A percentile compares a stretch with the other conserved stretches of the same genome.
Evolutionary conservation across 768 basidiomycete species (phyloP).

Genomic region (Kwoniella bestiolae): DNA sequence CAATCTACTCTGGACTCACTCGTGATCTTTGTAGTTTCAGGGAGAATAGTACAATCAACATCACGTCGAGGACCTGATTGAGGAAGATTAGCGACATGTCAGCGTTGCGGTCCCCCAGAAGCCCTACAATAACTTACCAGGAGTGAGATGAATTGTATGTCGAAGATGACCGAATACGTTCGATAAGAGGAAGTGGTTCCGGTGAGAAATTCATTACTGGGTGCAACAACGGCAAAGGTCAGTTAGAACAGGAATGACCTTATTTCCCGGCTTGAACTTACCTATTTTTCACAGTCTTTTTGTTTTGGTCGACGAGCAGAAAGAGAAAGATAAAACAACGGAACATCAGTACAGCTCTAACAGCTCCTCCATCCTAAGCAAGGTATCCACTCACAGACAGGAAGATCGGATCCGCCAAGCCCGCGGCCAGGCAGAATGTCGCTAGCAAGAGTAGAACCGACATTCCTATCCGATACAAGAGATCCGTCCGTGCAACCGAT

Average conservation of each 20-base stretch:
- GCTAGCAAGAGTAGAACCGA: background rate
- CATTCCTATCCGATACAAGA: background rate
- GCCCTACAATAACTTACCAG: background rate
- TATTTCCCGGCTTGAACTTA: no score
- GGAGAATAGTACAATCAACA: background rate
- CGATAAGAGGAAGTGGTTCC: background rate
- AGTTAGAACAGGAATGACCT: no score
- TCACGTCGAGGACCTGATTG: background rate
- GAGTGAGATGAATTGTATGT: background rate
- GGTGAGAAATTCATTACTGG: no score
- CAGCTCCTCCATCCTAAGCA: no score
- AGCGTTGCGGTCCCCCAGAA: background rate
- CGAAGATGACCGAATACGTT: background rate
- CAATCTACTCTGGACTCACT: background rate
- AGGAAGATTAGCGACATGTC: background rate
- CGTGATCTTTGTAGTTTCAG: background rate
- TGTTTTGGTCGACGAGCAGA: no score
- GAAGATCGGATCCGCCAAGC: background rate
- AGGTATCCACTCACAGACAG: background rate
- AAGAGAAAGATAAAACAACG: no score
- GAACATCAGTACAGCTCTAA: no score
- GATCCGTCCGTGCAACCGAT: background rate
- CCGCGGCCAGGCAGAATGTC: background rate
- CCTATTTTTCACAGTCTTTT: no score
- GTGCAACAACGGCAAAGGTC: no score